Base-by-base conservation (phyloP, 345 rosid species). In the Erysimum cheiranthoides region DNA sequence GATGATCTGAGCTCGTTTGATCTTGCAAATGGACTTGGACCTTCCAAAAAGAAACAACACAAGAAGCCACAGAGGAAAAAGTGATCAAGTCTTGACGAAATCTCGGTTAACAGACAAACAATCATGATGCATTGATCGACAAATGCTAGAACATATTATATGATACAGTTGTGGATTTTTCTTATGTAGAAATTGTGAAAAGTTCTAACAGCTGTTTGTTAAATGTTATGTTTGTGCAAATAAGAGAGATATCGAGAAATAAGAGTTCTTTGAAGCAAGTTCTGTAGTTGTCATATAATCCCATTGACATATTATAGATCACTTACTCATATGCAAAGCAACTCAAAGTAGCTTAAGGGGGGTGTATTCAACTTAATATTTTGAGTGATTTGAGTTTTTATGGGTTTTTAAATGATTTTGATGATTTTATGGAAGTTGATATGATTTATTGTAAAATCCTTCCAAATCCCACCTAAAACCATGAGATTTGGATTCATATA, bases 1-100 rank as follows among this genome's bases (percentile, higher is more conserved):
- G 91, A 90, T 40, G 89, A 94, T 76, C 80, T 94, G 57, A 88
- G 66, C 70, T 86, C 91, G 14, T 92, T 92, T 54, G 97, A 94
- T 76, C 66, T 88, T 73, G 89, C 80, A 9, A 92, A 89, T 65
- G 97, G 97, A 14, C 52, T 88, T 60, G 75, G 78, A 3, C 66
- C 87, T 32, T 69, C 85, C 5, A 82, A 83, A 78, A 90, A 84
- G 86, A 91, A 88, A 82, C 87, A 87, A 39, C 89, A 94, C 64
- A 90, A 82, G 81, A 92, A 94, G 83, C 90, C 90, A 25, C 88
- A 84, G 65, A 84, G 83, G 82, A 92, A 82, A 73, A 84, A 87
- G 61, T 76, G 89, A 92, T 75, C 67, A 8, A 87, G 0, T 67
- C 88, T 28, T 84, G 88, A 95, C 79, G 88, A 73, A 31, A 8